Evolutionary conservation across 345 rosid species (phyloP), one percentile per base, ranked within the genome.

Genomic region (Arabidopsis suecica): DNA sequence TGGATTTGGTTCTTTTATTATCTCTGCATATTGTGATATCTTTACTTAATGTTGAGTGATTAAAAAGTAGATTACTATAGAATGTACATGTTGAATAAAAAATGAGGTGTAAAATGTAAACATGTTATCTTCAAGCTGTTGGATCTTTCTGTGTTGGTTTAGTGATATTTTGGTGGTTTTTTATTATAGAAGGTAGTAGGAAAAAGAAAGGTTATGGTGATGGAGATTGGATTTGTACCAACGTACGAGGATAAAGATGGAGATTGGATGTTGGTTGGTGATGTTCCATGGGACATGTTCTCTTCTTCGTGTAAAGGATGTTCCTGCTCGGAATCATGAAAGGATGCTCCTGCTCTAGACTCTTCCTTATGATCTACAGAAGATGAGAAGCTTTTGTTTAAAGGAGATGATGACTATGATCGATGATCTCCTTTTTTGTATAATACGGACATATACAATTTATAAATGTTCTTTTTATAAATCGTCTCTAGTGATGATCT

Each of bases 251-350:
- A 90, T 77, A 87, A 84, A 85, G 96, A 90, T 45, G 89, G 90
- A 4, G 96, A 90, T 25, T 87, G 88, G 93, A 90, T 90, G 96
- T 75, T 88, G 40, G 90, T 83, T 20, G 96, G 96, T 68, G 96
- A 90, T 84, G 91, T 90, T 51, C 96, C 96, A 41, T 90, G 96
- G 96, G 86, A 85, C 5, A 87, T 85, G 88, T 87, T 85, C 65
- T 76, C 80, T 70, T 76, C 79, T 44, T 83, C 87, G 44, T 87
- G 91, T 82, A 87, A 83, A 68, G 85, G 82, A 75, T n/a, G n/a
- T n/a, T n/a, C n/a, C n/a, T n/a, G n/a, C 75, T 87, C 8, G 79
- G 91, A 71, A 79, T 87, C 81, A 82, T 83, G 88, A 85, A 80
- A 80, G 87, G 84, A 65, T 80, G 88, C 83, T 40, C 41, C 73